Conservation (phyloP, 352 stramenopile species). For the Phytophthora cryptogea region DNA sequence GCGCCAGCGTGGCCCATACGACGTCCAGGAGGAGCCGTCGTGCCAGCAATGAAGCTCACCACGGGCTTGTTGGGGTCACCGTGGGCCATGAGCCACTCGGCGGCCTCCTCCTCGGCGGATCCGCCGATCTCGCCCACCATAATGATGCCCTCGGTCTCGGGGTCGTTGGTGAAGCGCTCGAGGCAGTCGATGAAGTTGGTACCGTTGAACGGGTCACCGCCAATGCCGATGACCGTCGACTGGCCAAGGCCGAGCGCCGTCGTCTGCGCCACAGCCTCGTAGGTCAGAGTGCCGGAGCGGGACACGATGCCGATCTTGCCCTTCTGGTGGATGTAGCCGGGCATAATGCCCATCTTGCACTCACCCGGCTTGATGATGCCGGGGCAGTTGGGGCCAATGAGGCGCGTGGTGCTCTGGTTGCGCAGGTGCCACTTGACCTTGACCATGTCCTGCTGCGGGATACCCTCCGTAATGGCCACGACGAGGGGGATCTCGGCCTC, state of each 20-base stretch:
- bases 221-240: constrained; percentile 99
- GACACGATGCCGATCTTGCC: constrained; percentile 99
- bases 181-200: constrained; percentile 99
- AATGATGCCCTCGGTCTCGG: constrained; percentile 99
- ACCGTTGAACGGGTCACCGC: constrained; percentile 99
- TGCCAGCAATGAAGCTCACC: constrained; percentile 99
- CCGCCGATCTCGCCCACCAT: constrained; percentile 99
- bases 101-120: constrained; percentile 97
- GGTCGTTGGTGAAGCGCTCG: constrained; percentile 99
- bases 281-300: constrained; percentile 98
- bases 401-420: constrained; percentile 93
- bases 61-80: constrained; percentile 99
- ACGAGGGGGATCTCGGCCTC: constrained; percentile 96
- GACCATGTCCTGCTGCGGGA: constrained; percentile 99
- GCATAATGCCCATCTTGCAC: constrained; percentile 99
- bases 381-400: constrained; percentile 99
- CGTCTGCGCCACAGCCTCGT: constrained; percentile 99
- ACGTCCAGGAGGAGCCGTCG: constrained; percentile 97
- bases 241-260: constrained; percentile 96
- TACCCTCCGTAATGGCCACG: constrained; percentile 99
- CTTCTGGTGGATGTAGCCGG: constrained; percentile 98
- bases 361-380: constrained; percentile 99
- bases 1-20: constrained; percentile 99
- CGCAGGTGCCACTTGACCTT: constrained; percentile 96
- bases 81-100: constrained; percentile 97